These are phyloP conservation scores for Buxus sempervirens DNA, from an alignment of 164 flowering plant genomes.

Conservation along the genomic window DNA sequence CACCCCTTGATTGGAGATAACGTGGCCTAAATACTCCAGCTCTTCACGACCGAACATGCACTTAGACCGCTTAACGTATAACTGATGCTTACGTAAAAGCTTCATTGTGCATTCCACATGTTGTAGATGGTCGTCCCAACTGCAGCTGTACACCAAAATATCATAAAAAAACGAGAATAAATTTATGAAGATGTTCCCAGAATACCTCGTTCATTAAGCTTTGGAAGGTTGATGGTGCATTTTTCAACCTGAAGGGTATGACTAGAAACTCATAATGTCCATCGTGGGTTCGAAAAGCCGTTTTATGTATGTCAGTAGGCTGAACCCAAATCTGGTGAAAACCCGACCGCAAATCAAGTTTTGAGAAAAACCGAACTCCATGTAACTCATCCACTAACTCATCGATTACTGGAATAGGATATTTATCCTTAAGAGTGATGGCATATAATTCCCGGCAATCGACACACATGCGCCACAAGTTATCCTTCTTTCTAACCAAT, in stretches of 20 bases:
- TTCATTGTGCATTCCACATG: not conserved
- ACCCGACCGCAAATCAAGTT: not conserved
- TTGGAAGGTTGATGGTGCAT: not conserved
- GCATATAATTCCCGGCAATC: not conserved
- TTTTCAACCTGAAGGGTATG: not conserved
- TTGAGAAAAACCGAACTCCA: no score
- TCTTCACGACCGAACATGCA: no score
- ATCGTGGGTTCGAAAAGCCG: not conserved
- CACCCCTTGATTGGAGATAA: no score
- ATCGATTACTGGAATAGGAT: not conserved
- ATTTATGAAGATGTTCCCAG: not conserved
- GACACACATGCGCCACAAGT: not conserved
- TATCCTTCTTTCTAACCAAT: not conserved
- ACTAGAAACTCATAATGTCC: not conserved
- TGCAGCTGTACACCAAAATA: not conserved
- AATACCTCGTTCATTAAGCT: not conserved
- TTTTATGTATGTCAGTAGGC: not conserved
- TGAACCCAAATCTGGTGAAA: not conserved
- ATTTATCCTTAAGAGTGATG: not conserved
- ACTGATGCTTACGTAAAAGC: no score
- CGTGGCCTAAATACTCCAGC: no score
- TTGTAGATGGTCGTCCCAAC: not conserved
- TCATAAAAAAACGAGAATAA: not conserved
- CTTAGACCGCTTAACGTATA: no score
- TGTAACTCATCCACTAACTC: no score